Evolutionary conservation across 805 yeast species (phyloP).

Genomic region (Naumovozyma dairenensis): DNA sequence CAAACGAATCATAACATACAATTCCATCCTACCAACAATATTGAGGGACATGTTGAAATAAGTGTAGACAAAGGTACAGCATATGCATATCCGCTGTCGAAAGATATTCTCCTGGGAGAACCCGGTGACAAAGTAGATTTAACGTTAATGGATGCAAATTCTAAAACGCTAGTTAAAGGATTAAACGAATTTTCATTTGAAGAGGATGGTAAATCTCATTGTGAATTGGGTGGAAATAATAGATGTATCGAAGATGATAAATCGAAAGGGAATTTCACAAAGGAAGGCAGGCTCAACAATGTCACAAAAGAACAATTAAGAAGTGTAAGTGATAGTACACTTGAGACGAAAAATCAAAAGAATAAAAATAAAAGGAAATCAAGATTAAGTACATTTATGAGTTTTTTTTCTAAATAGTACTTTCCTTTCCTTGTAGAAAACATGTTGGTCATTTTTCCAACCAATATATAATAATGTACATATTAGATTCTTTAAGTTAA

Average conservation of each 20-base stretch:
- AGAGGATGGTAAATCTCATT: constrained; percentile 1
- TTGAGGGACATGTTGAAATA: background rate
- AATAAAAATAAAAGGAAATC: constrained; percentile 15
- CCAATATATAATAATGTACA: too few species aligned
- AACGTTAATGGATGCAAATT: constrained; percentile 4
- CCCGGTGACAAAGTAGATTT: constrained; percentile 29
- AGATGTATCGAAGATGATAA: constrained; percentile 1
- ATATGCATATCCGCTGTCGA: constrained; percentile 7
- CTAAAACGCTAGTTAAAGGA: constrained; percentile 1
- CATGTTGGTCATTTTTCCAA: too few species aligned
- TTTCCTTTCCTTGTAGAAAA: too few species aligned
- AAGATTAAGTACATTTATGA: constrained; percentile 13
- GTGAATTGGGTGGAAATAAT: constrained; percentile 2
- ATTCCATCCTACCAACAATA: background rate
- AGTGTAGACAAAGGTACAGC: background rate
- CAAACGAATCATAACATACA: too few species aligned
- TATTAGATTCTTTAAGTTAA: too few species aligned
- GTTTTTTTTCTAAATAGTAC: constrained; percentile 10
- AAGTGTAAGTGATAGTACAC: constrained; percentile 20
- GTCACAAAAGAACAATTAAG: constrained; percentile 10
- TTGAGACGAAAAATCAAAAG: constrained; percentile 7
- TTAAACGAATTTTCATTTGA: constrained; percentile 2
- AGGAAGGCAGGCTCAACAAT: background rate
- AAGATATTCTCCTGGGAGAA: constrained; percentile 23
- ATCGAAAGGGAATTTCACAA: constrained; percentile 1